Evolutionary conservation across 192 early-diverging fungal genomes (phyloP).

Genomic region (Lunasporangiospora selenospora): DNA sequence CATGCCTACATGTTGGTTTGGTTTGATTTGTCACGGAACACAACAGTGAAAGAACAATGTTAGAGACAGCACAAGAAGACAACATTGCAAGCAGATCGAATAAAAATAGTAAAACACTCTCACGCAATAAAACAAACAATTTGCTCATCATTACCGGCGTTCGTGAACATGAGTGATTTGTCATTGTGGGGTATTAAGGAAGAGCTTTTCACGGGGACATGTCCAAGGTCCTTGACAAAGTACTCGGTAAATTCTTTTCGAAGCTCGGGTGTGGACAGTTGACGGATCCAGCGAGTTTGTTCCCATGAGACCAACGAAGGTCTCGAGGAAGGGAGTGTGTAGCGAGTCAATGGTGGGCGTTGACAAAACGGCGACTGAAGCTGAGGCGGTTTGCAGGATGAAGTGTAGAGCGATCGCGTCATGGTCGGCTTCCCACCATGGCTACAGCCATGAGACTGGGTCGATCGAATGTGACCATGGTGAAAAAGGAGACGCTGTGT

Average conservation of each 20-base stretch:
- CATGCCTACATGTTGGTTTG: constrained; percentile 65
- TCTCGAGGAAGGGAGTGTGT: background rate
- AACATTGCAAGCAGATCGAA: no score
- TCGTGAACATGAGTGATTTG: constrained; percentile 63
- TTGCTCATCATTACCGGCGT: constrained; percentile 55
- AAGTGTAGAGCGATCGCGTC: no score
- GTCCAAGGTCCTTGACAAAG: constrained; percentile 52
- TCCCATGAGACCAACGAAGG: background rate
- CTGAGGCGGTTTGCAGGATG: background rate
- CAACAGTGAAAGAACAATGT: no score
- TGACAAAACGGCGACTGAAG: no score
- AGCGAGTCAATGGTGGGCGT: background rate
- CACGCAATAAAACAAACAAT: no score
- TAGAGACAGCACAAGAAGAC: no score
- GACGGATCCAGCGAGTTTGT: constrained; percentile 14
- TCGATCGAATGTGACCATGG: no score
- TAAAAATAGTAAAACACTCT: no score
- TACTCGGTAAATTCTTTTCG: constrained; percentile 52
- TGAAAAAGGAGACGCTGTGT: no score
- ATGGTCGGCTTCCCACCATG: no score
- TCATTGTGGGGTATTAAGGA: constrained; percentile 64
- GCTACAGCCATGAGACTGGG: no score
- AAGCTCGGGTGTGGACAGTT: constrained; percentile 53
- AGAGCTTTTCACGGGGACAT: constrained; percentile 49
- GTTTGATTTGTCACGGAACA: no score